Base-by-base conservation (phyloP, 805 yeast species). In the Wickerhamomyces kurtzmanii region DNA sequence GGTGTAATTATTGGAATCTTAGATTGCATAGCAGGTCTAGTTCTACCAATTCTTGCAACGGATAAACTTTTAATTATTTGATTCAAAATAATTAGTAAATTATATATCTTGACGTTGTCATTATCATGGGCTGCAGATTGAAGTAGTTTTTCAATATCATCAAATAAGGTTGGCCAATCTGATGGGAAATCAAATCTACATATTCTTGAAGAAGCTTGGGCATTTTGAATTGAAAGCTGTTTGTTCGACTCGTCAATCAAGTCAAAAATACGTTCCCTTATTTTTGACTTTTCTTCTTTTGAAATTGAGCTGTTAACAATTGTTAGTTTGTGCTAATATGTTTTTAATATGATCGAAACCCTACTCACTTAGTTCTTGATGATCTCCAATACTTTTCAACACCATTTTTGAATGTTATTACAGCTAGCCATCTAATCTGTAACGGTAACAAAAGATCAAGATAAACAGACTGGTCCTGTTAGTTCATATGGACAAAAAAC, bases 401-500 rank as follows among this genome's bases (percentile, higher is more conserved):
- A 2, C 93, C 93, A 51, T 89, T 89, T 46, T 91, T 89, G 53
- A 89, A 74, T 38, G 80, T 81, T 23, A 89, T 89, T 2, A 85
- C 65, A 0, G 94, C 86, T 15, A 87, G 57, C 94, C 95, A 86
- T 43, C 97, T 62, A 6, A 74, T 59, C 33, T 80, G 82, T 17
- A 79, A 52, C 0, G 86, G 68, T 12, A 70, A 41, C 0, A 73
- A 63, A 4, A 61, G 46, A 36, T 82, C 77, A 30, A 72, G 56
- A 49, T 83, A 87, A 0, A 74, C 62, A 5, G 70, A 53, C 44
- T 69, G 56, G 6, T 15, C 8, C 15, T 8, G 32, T 23, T 28
- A 57, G 36, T 7, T 47, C 27, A 26, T 34, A 51, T 30, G 50
- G 53, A 24, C 38, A 53, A 4, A 15, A 15, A 3, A 55, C 57